Percentiles rank a stretch among this genome's conserved stretches.
These are phyloP conservation scores for Zopfia rhizophila DNA, from an alignment of 2,329 filamentous ascomycete genomes.

Conservation along the genomic window DNA sequence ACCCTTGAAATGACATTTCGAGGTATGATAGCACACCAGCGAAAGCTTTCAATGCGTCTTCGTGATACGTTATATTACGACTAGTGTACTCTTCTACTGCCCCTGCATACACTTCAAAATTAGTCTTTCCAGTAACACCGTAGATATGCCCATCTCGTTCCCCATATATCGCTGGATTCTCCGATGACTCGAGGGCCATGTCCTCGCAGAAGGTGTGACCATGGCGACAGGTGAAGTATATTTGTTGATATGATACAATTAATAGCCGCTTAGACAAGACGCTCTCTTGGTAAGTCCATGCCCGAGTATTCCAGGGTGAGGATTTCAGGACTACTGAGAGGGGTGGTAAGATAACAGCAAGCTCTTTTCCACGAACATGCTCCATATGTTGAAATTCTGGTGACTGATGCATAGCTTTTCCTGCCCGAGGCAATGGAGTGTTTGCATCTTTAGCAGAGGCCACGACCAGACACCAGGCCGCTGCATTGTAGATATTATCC, in stretches of 20 bases:
- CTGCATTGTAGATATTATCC: slow-evolving; percentile 10
- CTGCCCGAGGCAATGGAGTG: background rate
- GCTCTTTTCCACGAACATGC: background rate
- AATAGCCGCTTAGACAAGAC: slow-evolving; percentile 3
- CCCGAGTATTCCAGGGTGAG: slow-evolving; percentile 12
- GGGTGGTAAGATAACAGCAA: slow-evolving; percentile 4
- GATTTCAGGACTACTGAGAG: slow-evolving; percentile 12
- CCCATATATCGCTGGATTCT: background rate
- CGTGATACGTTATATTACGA: slow-evolving; percentile 4
- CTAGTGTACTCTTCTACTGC: slow-evolving; percentile 3
- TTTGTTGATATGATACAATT: slow-evolving; percentile 3
- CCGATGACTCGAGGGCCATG: background rate
- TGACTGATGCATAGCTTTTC: no score
- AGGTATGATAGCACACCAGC: slow-evolving; percentile 4
- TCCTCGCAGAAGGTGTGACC: slow-evolving; percentile 7
- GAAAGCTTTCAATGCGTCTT: slow-evolving; percentile 12
- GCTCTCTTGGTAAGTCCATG: slow-evolving; percentile 15
- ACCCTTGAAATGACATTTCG: background rate
- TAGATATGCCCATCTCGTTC: slow-evolving; percentile 1
- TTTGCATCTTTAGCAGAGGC: slow-evolving; percentile 4
- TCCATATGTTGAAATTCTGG: no score
- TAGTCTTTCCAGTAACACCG: background rate
- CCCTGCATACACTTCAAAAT: slow-evolving; percentile 8
- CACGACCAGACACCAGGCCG: slow-evolving; percentile 2
- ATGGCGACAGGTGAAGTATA: slow-evolving; percentile 12